Evolutionary conservation across 1,284 basidiomycete species (phyloP), one percentile per base, ranked within the genome.

Genomic region (Ceratobasidium sp.): DNA sequence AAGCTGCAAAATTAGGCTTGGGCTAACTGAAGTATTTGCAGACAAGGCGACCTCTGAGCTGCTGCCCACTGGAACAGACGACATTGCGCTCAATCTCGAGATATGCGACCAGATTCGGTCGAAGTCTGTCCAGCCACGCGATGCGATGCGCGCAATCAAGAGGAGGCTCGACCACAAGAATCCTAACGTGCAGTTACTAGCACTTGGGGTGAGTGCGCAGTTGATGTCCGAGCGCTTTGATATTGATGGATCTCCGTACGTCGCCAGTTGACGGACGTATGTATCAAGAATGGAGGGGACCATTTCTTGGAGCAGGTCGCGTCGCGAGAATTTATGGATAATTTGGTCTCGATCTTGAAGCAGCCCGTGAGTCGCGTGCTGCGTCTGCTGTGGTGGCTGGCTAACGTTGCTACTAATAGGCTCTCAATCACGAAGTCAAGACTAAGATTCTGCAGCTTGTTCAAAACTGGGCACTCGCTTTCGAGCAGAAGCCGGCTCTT

Each of bases 221-320:
- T 47, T 44, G n/a, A 58, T 54, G 30, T 46, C 26, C 35, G 44
- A 41, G 21, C 1, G 57, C 61, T 49, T 49, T n/a, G n/a, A n/a
- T 57, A 77, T 43, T 21, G n/a, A 41, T 41, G 55, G 43, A 49
- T 35, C 30, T 50, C 41, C 18, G 43, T 74, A n/a, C 23, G 69
- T 32, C 44, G 43, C 18, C 76, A 96, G 93, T 85, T 98, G 62
- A 91, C 94, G 63, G 98, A 99, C 82, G 87, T 92, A 13, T 98
- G 95, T 78, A 89, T 99, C 82, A 99, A 99, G 90, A 99, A 99
- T 79, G 95, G 95, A 11, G 98, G 98, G 0, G 95, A 98, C 77
- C 89, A 90, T 71, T 99, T 99, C 79, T 84, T 99, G 55, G 81
- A 82, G 1, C 94, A 96, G 79, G 83, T 97, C 61, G 89, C 92